A percentile compares a stretch with the other conserved stretches of the same genome.
Conservation (phyloP, 345 rosid species). For the thale cress (Arabidopsis thaliana) region DNA sequence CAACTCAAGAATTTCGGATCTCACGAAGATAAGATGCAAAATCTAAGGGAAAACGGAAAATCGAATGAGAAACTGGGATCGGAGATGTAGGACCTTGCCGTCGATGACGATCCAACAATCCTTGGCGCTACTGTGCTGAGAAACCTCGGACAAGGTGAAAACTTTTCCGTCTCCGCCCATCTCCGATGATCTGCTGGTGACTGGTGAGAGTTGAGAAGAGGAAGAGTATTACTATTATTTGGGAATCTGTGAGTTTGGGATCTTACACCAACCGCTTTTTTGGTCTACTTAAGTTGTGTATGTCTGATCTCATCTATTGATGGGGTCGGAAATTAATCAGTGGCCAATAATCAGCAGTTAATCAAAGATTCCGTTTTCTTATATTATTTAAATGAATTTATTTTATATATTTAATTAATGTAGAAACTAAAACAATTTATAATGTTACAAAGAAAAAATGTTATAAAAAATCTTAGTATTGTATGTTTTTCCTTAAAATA, state of each 20-base stretch:
- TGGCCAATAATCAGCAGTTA: no score
- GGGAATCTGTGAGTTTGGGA: constrained; percentile 5
- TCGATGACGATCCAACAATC: constrained; percentile 93
- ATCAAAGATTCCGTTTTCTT: no score
- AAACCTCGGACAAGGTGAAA: constrained; percentile 72
- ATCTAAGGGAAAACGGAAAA: background rate
- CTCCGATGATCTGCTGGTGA: constrained; percentile 7
- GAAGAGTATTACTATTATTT: background rate
- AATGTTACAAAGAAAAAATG: no score
- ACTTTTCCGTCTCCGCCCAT: constrained; percentile 71
- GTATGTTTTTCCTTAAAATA: no score
- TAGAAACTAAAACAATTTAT: no score
- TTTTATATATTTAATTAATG: no score
- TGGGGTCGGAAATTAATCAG: no score
- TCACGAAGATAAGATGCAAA: background rate
- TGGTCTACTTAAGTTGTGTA: no score
- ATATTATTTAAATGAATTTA: no score
- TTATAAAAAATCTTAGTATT: no score
- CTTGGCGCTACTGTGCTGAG: constrained; percentile 63
- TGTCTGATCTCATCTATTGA: no score
- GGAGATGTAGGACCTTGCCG: constrained; percentile 63
- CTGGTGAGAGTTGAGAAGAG: background rate
- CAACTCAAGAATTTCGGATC: background rate
- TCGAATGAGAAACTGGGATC: background rate
- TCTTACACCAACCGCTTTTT: no score